Evolutionary conservation across 2,329 filamentous ascomycete species (phyloP).

Genomic region (Cercospora sp.): DNA sequence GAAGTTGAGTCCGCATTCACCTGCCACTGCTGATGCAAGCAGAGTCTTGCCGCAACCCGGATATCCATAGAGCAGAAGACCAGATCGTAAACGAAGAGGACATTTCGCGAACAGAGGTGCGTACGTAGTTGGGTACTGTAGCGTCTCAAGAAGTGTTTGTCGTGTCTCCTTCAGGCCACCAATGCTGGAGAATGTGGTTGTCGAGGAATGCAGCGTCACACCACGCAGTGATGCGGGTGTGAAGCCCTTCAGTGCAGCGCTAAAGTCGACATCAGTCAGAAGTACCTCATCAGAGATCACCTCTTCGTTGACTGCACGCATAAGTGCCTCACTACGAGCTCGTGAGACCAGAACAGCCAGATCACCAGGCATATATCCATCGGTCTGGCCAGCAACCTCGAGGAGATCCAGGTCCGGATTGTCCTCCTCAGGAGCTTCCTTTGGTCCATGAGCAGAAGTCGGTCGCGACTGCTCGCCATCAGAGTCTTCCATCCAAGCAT

Average conservation of each 20-base stretch:
- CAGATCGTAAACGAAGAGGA: conserved; percentile 88
- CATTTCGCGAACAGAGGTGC: conserved; percentile 97
- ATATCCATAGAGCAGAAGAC: conserved; percentile 88
- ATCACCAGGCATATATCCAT: conserved; percentile 98
- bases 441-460: conserved; percentile 49
- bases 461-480: conserved; percentile 52
- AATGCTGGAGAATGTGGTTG: conserved; percentile 88
- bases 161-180: conserved; percentile 84
- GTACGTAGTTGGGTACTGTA: conserved; percentile 97
- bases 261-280: conserved; percentile 75
- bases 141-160: conserved; percentile 86
- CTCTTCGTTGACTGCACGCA: conserved; percentile 65
- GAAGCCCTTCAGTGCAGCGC: conserved; percentile 82
- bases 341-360: conserved; percentile 80
- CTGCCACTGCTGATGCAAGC: conserved; percentile 92
- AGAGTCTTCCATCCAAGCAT: conserved; percentile 71
- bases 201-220: conserved; percentile 88
- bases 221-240: conserved; percentile 93
- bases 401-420: conserved; percentile 82
- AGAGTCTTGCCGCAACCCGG: conserved; percentile 97
- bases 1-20: conserved; percentile 96
- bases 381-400: conserved; percentile 88
- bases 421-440: conserved; percentile 50
- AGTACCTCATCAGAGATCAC: conserved; percentile 56
- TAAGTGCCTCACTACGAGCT: conserved; percentile 88